Base-by-base conservation (phyloP, 176 grass and related monocot genomes). In the Avena eriantha region DNA sequence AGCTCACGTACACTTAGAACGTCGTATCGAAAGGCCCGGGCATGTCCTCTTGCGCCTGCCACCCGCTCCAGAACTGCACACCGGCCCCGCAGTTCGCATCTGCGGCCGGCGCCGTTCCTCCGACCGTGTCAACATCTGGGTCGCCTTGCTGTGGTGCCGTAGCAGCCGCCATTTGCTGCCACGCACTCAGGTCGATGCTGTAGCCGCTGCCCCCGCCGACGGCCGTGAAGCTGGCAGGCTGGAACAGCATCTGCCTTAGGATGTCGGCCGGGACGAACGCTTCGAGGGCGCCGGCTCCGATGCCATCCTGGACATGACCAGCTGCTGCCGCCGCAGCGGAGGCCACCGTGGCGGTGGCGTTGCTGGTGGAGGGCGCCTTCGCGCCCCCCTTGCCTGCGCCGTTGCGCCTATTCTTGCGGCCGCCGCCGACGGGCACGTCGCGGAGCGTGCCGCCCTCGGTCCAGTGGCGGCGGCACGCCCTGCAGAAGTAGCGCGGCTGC, bases 401-500 rank as follows among this genome's bases (percentile, higher is more conserved):
- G 73, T 33, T 76, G 73, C 97, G 94, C 87, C 89, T 94, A 83
- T 93, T 96, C 89, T 99, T 99, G 83, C 92, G 92, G 15, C 90
- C 89, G 56, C 97, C 94, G 26, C 97, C 97, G 61, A 96, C 90
- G 50, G 97, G 97, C 22, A 99, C 97, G 79, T 96, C 93, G 79
- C 94, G 97, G 78, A 99, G 94, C 43, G 89, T 94, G 60, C 97
- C 97, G 63, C 97, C 97, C 66, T 90, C 84, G 16, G 94, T 99
- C 97, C 97, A 99, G 90, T 99, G 97, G 8, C 94, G 81, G 39
- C 90, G 87, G 71, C 97, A 96, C 35, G 94, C 90, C 75, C 81
- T 90, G 90, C 97, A 99, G 68, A 94, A 69, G 90, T 91, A 87
- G 5, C 97, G 94, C 23, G 97, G 97, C 86, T 99, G 97, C 84